phyloP scores from a whole-genome alignment of 257 asterid genomes.

The Lantana camara region DNA sequence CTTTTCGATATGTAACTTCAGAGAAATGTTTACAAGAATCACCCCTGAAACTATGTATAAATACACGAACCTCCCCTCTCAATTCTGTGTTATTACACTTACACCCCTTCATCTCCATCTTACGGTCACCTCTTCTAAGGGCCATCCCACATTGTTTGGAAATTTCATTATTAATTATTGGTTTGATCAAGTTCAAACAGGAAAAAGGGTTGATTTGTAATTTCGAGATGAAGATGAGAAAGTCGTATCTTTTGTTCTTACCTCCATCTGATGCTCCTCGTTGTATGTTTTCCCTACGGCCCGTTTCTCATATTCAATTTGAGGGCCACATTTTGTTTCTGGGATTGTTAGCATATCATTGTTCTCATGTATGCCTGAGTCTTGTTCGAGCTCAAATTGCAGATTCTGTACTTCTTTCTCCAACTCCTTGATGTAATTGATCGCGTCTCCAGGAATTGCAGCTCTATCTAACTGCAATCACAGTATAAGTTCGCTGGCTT shows the following conservation, averaged over 20 bases:
- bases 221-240: too few species aligned
- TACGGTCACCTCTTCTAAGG: too few species aligned
- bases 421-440: constrained; percentile 61
- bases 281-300: constrained; percentile 32
- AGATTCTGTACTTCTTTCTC: constrained; percentile 54
- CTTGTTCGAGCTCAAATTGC: constrained; percentile 54
- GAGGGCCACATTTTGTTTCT: constrained; percentile 27
- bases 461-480: constrained; percentile 59
- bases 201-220: too few species aligned
- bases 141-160: too few species aligned
- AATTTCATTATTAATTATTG: too few species aligned
- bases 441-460: constrained; percentile 66
- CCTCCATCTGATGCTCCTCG: constrained; percentile 72
- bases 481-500: not conserved
- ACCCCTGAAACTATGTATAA: too few species aligned
- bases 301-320: constrained; percentile 32
- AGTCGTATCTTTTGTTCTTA: constrained; percentile 10
- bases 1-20: too few species aligned
- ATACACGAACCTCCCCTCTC: too few species aligned
- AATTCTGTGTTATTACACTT: too few species aligned
- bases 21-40: too few species aligned
- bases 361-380: constrained; percentile 42
- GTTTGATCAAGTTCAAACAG: too few species aligned
- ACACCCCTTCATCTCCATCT: too few species aligned
- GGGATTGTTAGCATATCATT: constrained; percentile 12